These are phyloP conservation scores for Epichloe glyceriae DNA, from an alignment of 2,329 filamentous ascomycete genomes.

Conservation along the genomic window DNA sequence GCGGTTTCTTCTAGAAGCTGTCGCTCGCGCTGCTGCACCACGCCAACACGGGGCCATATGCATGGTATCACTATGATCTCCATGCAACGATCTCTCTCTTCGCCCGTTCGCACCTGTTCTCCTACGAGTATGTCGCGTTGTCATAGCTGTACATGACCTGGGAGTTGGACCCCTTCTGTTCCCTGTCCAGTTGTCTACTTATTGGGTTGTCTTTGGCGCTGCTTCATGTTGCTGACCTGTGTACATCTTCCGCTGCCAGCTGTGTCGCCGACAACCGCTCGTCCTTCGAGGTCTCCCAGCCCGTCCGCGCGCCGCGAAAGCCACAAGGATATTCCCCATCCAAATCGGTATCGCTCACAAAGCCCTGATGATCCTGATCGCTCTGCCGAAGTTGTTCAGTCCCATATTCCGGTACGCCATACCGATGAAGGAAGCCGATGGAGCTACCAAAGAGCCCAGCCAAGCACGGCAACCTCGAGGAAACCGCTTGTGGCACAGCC, in stretches of 20 bases:
- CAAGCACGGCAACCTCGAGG: conserved; percentile 25
- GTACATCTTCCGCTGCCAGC: conserved; percentile 13
- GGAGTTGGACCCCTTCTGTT: not conserved
- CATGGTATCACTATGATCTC: conserved; percentile 45
- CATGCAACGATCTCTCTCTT: conserved; percentile 50
- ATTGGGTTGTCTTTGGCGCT: not conserved
- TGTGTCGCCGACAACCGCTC: conserved; percentile 19
- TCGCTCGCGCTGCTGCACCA: conserved; percentile 19
- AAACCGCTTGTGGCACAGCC: conserved; percentile 39
- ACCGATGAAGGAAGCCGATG: conserved; percentile 30
- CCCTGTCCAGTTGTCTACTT: not conserved
- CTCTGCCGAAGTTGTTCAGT: conserved; percentile 30
- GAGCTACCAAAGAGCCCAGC: conserved; percentile 23
- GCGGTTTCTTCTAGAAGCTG: conserved; percentile 16
- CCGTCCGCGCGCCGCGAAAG: conserved; percentile 40
- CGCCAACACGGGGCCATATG: conserved; percentile 16
- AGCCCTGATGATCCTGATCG: conserved; percentile 43
- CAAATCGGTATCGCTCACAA: conserved; percentile 39
- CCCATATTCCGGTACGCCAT: conserved; percentile 27
- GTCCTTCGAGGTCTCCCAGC: conserved; percentile 38
- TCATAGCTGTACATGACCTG: not conserved
- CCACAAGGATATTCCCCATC: conserved; percentile 26
- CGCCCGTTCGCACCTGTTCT: conserved; percentile 44
- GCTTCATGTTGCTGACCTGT: conserved; percentile 16
- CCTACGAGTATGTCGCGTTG: conserved; percentile 42